Base-by-base conservation (phyloP, 2,329 filamentous ascomycete genomes). In the Tolypocladium pustulatum region DNA sequence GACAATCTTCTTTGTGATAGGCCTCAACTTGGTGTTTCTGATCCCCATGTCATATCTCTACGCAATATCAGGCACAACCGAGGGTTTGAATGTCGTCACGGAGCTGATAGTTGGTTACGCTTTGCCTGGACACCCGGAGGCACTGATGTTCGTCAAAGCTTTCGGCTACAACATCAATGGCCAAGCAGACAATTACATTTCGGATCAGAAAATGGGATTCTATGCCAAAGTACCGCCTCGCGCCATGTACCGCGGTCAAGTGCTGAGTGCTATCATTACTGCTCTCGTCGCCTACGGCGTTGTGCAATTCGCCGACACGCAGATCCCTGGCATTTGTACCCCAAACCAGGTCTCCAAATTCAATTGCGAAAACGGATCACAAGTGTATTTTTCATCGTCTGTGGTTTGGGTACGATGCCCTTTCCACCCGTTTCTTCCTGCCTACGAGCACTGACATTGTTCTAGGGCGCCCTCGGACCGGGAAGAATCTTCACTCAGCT, bases 91-190 rank as follows among this genome's bases (percentile, higher is more conserved):
- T 60, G 78, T 82, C 40, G 72, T 81, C 54, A 78, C 76, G 3
- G 77, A 80, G 63, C 60, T 69, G 22, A 65, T 69, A 40, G 64
- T 67, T 15, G 65, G 66, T 15, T 66, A 65, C 22, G 65, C 65
- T 13, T 68, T 72, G 30, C 68, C 69, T 9, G 69, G 71, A 27
- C 73, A 72, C 59, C 70, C 69, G 17, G 69, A 67, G 32, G 64
- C 66, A 4, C 64, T 71, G 30, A 65, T 71, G 60, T 92, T 91
- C 54, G 60, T 64, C 36, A 92, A 76, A 66, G 69, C 69, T 2
- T 75, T 71, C 49, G 72, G 72, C 2, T 73, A 71, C 60, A 75
- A 73, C 10, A 70, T 78, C 38, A 75, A 75, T 0, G 74, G 75
- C 1, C 76, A 76, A 57, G 70, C 70, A 22, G 72, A 73, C 51